phyloP scores from a whole-genome alignment of 1,284 basidiomycete species.

The Ceratobasidium sp. region DNA sequence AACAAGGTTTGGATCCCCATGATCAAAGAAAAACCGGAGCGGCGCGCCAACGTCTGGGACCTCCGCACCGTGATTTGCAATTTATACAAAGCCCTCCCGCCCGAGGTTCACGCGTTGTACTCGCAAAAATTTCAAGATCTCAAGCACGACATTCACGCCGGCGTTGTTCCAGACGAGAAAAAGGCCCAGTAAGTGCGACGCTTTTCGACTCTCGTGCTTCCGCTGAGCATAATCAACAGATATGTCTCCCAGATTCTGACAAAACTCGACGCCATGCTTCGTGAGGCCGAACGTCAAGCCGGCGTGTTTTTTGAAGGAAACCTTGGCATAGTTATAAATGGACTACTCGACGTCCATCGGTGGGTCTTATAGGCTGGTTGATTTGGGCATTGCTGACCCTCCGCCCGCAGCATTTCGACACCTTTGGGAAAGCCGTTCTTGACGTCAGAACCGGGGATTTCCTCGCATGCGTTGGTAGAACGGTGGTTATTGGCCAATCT shows the following conservation, averaged over 20 bases:
- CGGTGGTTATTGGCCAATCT: neutral
- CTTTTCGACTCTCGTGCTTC: neutral
- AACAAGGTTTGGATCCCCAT: neutral
- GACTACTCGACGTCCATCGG: neutral
- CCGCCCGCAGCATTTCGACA: neutral
- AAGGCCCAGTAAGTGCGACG: neutral
- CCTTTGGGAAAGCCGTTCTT: neutral
- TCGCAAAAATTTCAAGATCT: neutral
- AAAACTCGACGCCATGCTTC: neutral
- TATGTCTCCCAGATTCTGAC: neutral
- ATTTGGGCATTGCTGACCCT: too few species aligned
- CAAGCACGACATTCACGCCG: neutral
- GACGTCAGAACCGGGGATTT: neutral
- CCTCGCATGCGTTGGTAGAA: neutral
- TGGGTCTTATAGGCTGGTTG: neutral
- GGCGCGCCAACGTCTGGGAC: too few species aligned
- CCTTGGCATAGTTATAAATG: neutral
- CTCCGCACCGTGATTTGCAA: neutral
- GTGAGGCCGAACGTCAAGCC: neutral
- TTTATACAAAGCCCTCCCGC: neutral
- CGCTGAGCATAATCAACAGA: neutral
- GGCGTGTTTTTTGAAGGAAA: neutral
- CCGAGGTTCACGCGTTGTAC: neutral
- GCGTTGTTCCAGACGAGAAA: neutral
- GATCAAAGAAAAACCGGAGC: too few species aligned